Conservation (phyloP, 139 green algal genomes). For the Closterium sp. region DNA sequence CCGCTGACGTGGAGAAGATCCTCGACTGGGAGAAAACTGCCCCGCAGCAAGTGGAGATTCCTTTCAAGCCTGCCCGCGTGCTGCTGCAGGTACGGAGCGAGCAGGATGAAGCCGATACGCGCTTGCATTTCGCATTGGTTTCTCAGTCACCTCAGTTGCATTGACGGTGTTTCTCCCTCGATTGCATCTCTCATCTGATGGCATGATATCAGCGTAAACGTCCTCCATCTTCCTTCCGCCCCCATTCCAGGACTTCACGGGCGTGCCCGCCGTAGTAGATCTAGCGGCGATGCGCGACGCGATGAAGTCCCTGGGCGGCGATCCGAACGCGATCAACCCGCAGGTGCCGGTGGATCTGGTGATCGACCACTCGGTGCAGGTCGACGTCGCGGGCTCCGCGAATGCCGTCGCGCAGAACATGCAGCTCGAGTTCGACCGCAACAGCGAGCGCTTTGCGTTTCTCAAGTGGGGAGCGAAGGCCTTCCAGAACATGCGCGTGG, state of each 20-base stretch:
- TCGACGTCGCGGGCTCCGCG: slow-evolving; percentile 30
- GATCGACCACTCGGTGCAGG: slow-evolving; percentile 60
- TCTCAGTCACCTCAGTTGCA: no score
- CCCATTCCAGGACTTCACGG: slow-evolving; percentile 51
- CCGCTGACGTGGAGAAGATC: slow-evolving; percentile 51
- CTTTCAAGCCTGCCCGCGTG: slow-evolving; percentile 54
- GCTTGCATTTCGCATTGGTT: background rate
- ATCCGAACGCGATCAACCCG: slow-evolving; percentile 55
- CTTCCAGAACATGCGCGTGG: slow-evolving; percentile 62
- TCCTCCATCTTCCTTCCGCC: background rate
- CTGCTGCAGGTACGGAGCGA: slow-evolving; percentile 48
- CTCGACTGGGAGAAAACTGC: slow-evolving; percentile 53
- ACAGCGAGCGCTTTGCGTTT: slow-evolving; percentile 60
- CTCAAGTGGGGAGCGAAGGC: slow-evolving; percentile 60
- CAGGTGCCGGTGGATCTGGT: slow-evolving; percentile 59
- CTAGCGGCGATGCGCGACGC: slow-evolving; percentile 58
- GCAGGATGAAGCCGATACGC: background rate
- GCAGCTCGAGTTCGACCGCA: slow-evolving; percentile 55
- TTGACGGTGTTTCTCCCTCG: no score
- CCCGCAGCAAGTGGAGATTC: slow-evolving; percentile 55
- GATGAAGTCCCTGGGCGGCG: slow-evolving; percentile 47
- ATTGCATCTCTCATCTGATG: no score
- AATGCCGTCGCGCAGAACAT: slow-evolving; percentile 53
- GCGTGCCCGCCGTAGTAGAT: slow-evolving; percentile 55
- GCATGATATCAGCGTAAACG: no score